Evolutionary conservation across 257 asterid species (phyloP).

Genomic region (Oldenlandia corymbosa): DNA sequence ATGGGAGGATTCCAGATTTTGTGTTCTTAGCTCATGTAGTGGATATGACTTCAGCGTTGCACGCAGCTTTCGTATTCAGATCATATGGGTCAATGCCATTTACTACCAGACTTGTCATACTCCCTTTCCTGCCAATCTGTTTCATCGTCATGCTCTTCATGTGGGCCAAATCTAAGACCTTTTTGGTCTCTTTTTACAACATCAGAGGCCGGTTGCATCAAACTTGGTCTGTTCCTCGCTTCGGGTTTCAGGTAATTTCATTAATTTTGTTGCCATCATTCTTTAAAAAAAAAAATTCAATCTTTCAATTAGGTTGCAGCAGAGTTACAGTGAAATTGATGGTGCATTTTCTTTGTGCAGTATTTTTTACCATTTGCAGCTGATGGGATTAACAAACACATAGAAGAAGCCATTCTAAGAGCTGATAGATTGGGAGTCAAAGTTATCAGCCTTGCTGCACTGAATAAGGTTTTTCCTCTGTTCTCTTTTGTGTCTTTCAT

Average conservation of each 20-base stretch:
- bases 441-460: conserved; percentile 94
- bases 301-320: no score
- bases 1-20: conserved; percentile 66
- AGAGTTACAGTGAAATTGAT: no score
- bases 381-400: conserved; percentile 66
- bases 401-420: conserved; percentile 81
- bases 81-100: conserved; percentile 54
- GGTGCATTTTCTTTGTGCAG: conserved; percentile 31
- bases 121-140: conserved; percentile 48
- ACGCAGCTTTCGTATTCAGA: conserved; percentile 51
- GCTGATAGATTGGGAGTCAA: conserved; percentile 85
- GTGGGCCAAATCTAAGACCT: conserved; percentile 87
- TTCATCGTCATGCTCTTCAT: conserved; percentile 53
- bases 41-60: conserved; percentile 76
- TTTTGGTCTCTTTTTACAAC: conserved; percentile 59
- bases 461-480: conserved; percentile 92
- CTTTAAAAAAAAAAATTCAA: no score
- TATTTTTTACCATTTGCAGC: conserved; percentile 88
- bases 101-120: conserved; percentile 34
- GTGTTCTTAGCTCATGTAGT: conserved; percentile 91
- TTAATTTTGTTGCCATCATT: no score
- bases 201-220: conserved; percentile 66
- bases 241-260: conserved; percentile 77
- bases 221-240: conserved; percentile 88
- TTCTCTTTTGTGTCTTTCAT: no score